Evolutionary conservation across 2,329 filamentous ascomycete genomes (phyloP).

Genomic region (Colletotrichum nymphaeae): DNA sequence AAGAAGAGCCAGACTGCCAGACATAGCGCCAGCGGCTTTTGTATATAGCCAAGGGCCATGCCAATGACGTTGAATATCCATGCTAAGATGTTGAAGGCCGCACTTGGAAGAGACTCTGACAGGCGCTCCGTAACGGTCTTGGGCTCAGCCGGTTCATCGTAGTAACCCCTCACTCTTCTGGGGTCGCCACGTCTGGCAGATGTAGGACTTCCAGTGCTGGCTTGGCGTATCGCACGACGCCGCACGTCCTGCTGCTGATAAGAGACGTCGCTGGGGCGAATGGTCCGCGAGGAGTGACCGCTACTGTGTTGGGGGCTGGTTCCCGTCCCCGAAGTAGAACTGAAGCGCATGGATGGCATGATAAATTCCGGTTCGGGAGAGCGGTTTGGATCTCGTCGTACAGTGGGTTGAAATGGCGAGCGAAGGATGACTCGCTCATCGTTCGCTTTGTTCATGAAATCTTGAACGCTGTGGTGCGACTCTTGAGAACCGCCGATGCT

Average conservation of each 20-base stretch:
- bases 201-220: slow-evolving; percentile 38
- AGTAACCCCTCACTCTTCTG: slow-evolving; percentile 9
- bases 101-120: slow-evolving; percentile 48
- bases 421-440: slow-evolving; percentile 67
- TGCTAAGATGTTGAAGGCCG: slow-evolving; percentile 51
- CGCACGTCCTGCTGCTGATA: slow-evolving; percentile 43
- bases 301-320: slow-evolving; percentile 49
- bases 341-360: slow-evolving; percentile 61
- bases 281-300: slow-evolving; percentile 47
- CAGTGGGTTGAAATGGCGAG: slow-evolving; percentile 65
- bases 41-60: slow-evolving; percentile 70
- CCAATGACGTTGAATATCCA: slow-evolving; percentile 68
- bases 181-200: slow-evolving; percentile 39
- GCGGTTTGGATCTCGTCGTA: slow-evolving; percentile 47
- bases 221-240: slow-evolving; percentile 38
- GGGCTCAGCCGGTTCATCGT: slow-evolving; percentile 10
- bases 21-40: slow-evolving; percentile 72
- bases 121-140: slow-evolving; percentile 45
- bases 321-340: slow-evolving; percentile 26
- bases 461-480: slow-evolving; percentile 58
- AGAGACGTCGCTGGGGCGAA: slow-evolving; percentile 43
- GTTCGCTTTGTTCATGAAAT: slow-evolving; percentile 63
- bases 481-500: slow-evolving; percentile 63
- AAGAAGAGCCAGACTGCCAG: slow-evolving; percentile 71
- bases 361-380: slow-evolving; percentile 63